phyloP scores from a whole-genome alignment of 768 basidiomycete genomes.

The Mycena galericulata region DNA sequence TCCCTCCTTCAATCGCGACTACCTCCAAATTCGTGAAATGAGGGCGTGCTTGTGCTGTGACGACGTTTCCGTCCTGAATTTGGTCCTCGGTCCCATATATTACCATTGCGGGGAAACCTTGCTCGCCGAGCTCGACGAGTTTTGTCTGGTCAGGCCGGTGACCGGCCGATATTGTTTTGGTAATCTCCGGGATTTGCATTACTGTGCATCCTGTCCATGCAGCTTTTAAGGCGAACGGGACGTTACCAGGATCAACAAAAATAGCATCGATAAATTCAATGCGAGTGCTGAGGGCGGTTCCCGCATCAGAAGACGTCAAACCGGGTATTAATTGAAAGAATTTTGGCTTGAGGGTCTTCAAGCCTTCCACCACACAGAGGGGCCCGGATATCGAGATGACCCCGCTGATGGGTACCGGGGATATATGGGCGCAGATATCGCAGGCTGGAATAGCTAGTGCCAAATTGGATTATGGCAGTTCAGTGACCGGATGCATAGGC shows the following conservation, averaged over 20 bases:
- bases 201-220: slow-evolving; percentile 28
- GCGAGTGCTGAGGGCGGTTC: slow-evolving; percentile 18
- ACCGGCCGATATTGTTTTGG: not conserved
- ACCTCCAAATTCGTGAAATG: slow-evolving; percentile 30
- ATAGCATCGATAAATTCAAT: slow-evolving; percentile 18
- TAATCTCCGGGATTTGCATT: not conserved
- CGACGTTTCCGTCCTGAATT: slow-evolving; percentile 23
- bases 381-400: slow-evolving; percentile 27
- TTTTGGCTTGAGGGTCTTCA: slow-evolving; percentile 20
- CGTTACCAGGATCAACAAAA: slow-evolving; percentile 14
- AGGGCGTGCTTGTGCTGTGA: slow-evolving; percentile 14
- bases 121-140: slow-evolving; percentile 11
- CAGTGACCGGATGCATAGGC: not conserved
- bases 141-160: slow-evolving; percentile 23
- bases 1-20: slow-evolving; percentile 24
- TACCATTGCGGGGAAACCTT: slow-evolving; percentile 31
- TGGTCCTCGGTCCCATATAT: slow-evolving; percentile 29
- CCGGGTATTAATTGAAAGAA: slow-evolving; percentile 1
- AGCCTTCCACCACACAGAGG: slow-evolving; percentile 8
- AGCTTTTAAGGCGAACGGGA: slow-evolving; percentile 19
- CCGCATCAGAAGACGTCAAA: slow-evolving; percentile 17
- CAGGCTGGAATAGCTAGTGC: slow-evolving; percentile 14
- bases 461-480: not conserved
- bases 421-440: slow-evolving; percentile 33
- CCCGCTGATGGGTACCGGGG: slow-evolving; percentile 27